Evolutionary conservation across 2,329 filamentous ascomycete species (phyloP).

Genomic region (Aureobasidium lini): DNA sequence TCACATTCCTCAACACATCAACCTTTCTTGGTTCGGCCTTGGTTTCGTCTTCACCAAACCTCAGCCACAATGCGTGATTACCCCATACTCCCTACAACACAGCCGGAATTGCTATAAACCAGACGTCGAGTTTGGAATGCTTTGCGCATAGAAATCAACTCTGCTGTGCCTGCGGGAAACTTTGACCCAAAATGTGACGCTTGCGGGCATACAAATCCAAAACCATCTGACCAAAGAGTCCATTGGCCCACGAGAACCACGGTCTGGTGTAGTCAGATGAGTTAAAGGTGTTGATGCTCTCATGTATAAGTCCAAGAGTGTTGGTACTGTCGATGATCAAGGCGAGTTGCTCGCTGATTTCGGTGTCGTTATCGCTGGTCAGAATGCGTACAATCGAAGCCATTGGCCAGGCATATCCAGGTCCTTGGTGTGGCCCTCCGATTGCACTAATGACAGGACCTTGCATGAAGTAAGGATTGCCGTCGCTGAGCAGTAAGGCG

Average conservation of each 20-base stretch:
- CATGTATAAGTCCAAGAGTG: slow-evolving; percentile 44
- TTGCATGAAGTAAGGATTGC: slow-evolving; percentile 44
- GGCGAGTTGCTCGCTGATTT: slow-evolving; percentile 38
- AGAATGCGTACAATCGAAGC: slow-evolving; percentile 44
- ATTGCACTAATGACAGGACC: slow-evolving; percentile 42
- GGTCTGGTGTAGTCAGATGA: slow-evolving; percentile 40
- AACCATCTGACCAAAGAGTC: slow-evolving; percentile 44
- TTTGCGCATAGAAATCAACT: not conserved
- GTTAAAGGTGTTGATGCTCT: slow-evolving; percentile 45
- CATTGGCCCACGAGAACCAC: slow-evolving; percentile 48
- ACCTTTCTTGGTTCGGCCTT: too few species aligned
- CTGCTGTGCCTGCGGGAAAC: slow-evolving; percentile 30
- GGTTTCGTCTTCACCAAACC: too few species aligned
- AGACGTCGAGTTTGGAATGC: too few species aligned
- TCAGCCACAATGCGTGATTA: too few species aligned
- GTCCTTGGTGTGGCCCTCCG: slow-evolving; percentile 42
- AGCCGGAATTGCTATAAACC: too few species aligned
- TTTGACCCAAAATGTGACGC: slow-evolving; percentile 35
- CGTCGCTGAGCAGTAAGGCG: slow-evolving; percentile 32
- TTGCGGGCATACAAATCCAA: slow-evolving; percentile 38
- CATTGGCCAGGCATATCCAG: slow-evolving; percentile 45
- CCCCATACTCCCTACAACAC: too few species aligned
- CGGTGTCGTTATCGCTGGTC: slow-evolving; percentile 40
- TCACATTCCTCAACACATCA: not conserved
- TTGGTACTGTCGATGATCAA: slow-evolving; percentile 41